Evolutionary conservation across 75 land plant genomes (phyloP).

Genomic region (Cupressus sempervirens): DNA sequence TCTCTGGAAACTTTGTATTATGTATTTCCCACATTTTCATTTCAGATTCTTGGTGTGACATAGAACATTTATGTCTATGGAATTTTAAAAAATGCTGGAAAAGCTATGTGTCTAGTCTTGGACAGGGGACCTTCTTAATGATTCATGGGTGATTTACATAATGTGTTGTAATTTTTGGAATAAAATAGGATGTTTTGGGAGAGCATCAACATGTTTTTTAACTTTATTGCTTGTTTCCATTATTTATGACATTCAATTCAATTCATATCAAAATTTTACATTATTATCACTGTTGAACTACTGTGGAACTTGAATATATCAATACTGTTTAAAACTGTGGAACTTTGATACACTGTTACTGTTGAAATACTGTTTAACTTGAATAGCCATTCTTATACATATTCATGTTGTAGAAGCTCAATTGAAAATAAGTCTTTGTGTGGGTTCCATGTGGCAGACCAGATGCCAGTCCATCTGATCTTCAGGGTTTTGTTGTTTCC

Average conservation of each 20-base stretch:
- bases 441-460: slow-evolving; percentile 43
- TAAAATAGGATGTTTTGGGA: not conserved
- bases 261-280: not conserved
- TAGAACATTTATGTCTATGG: not conserved
- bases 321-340: not conserved
- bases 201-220: not conserved
- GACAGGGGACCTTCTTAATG: not conserved
- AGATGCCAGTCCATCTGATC: slow-evolving; percentile 84
- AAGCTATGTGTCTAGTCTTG: not conserved
- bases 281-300: not conserved
- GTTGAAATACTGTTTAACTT: not conserved
- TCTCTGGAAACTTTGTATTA: not conserved
- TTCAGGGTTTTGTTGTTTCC: slow-evolving; percentile 53
- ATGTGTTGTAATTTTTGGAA: not conserved
- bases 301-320: not conserved
- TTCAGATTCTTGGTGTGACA: not conserved
- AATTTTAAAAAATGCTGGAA: not conserved
- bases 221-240: not conserved
- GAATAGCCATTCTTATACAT: not conserved
- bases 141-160: not conserved
- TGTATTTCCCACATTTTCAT: not conserved
- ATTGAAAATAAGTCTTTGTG: slow-evolving; percentile 2
- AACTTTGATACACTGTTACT: not conserved
- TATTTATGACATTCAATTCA: not conserved
- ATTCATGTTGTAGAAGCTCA: slow-evolving; percentile 3